Conservation (phyloP, 2,329 filamentous ascomycete species). For the Aspergillus niger region DNA sequence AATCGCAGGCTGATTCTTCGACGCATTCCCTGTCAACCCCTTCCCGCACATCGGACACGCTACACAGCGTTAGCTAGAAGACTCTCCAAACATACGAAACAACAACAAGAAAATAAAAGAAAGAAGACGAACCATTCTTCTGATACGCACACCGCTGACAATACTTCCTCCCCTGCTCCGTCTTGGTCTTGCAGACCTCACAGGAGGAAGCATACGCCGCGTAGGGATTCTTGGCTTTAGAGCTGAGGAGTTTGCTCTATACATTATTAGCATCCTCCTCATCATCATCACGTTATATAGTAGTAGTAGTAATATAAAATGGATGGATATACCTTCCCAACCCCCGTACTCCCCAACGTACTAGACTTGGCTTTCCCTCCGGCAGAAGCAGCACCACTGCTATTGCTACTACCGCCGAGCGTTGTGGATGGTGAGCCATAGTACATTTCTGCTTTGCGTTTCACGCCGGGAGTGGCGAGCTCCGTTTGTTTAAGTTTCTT, state of each 20-base stretch:
- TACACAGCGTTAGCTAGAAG: constrained; percentile 32
- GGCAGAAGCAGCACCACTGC: constrained; percentile 4
- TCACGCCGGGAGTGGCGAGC: constrained; percentile 65
- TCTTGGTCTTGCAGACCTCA: constrained; percentile 63
- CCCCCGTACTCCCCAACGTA: constrained; percentile 60
- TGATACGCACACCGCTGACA: constrained; percentile 67
- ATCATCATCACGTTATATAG: background rate
- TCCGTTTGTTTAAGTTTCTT: constrained; percentile 62
- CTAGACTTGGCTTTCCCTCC: constrained; percentile 34
- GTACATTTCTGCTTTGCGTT: constrained; percentile 69
- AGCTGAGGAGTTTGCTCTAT: constrained; percentile 65
- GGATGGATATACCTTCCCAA: constrained; percentile 56
- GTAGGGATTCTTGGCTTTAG: constrained; percentile 67
- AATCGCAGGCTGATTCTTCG: constrained; percentile 55
- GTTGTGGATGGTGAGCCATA: constrained; percentile 57
- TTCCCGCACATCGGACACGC: constrained; percentile 68
- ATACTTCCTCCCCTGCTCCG: constrained; percentile 61
- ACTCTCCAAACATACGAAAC: constrained; percentile 4
- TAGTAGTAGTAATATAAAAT: background rate
- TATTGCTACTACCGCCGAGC: constrained; percentile 35
- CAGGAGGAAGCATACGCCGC: constrained; percentile 65
- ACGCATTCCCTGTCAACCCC: constrained; percentile 48
- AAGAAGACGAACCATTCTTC: constrained; percentile 54
- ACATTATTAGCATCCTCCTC: background rate
- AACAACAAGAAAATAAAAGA: background rate